Percentiles rank a stretch among this genome's conserved stretches.
phyloP scores from a whole-genome alignment of 1,284 basidiomycete species.

The Xerocomus nothofagi region DNA sequence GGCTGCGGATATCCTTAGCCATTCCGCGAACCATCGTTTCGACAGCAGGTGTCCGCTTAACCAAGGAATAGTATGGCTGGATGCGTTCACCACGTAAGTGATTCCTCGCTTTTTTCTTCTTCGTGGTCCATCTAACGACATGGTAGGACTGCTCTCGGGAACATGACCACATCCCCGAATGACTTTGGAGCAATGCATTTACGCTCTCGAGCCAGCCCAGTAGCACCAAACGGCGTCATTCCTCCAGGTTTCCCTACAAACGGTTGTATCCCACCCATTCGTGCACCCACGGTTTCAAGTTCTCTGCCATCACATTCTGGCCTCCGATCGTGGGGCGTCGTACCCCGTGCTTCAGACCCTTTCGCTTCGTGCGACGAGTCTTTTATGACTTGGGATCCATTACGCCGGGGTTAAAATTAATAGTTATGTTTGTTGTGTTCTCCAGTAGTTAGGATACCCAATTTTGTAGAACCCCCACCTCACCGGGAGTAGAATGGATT shows the following conservation, averaged over 20 bases:
- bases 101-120: background rate
- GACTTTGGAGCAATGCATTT: conserved; percentile 20
- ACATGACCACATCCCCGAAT: conserved; percentile 30
- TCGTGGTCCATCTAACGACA: conserved; percentile 2
- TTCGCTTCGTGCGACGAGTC: conserved; percentile 41
- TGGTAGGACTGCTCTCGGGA: conserved; percentile 40
- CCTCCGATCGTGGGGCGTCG: conserved; percentile 35
- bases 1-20: conserved; percentile 54
- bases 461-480: conserved; percentile 1
- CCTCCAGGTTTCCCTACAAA: conserved; percentile 12
- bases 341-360: conserved; percentile 21
- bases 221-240: background rate
- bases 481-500: background rate
- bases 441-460: background rate
- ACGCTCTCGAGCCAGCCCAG: conserved; percentile 16
- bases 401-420: conserved; percentile 27
- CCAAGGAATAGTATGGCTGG: conserved; percentile 55
- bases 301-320: conserved; percentile 34
- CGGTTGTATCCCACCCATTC: conserved; percentile 7
- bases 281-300: conserved; percentile 18
- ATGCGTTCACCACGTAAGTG: conserved; percentile 56
- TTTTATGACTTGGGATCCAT: conserved; percentile 49
- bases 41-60: conserved; percentile 49
- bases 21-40: conserved; percentile 49
- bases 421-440: background rate